Evolutionary conservation across 371 early-diverging fungal species (phyloP).

Genomic region (Batkoa obscura): DNA sequence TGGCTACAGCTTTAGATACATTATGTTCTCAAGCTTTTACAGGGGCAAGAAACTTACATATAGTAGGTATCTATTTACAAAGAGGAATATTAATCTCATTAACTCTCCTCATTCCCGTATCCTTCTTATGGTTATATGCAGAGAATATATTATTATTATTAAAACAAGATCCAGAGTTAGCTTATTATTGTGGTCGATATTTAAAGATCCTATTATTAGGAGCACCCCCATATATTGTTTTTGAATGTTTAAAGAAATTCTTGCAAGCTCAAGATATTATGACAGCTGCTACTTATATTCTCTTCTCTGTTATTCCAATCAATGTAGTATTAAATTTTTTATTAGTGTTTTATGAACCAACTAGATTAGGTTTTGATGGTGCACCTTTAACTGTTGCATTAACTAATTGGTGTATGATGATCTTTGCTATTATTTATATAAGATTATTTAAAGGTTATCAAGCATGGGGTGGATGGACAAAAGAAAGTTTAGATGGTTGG

Average conservation of each 20-base stretch:
- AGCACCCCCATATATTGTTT: conserved; percentile 51
- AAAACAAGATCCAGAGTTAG: conserved; percentile 33
- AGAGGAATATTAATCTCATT: conserved; percentile 54
- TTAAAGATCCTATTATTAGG: conserved; percentile 44
- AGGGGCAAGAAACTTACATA: conserved; percentile 30
- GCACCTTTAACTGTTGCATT: conserved; percentile 60
- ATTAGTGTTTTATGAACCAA: conserved; percentile 44
- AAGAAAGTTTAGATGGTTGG: conserved; percentile 37
- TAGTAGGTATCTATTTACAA: conserved; percentile 64
- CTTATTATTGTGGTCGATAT: conserved; percentile 31
- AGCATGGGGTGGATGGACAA: conserved; percentile 75
- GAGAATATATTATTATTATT: conserved; percentile 24
- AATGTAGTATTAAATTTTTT: conserved; percentile 51
- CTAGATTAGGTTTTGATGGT: conserved; percentile 60
- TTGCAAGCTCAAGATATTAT: conserved; percentile 67
- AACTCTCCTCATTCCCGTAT: conserved; percentile 44
- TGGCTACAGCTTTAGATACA: conserved; percentile 70
- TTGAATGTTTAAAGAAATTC: conserved; percentile 62
- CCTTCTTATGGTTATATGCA: conserved; percentile 52
- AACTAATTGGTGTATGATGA: conserved; percentile 53
- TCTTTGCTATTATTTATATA: conserved; percentile 37
- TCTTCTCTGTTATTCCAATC: conserved; percentile 45
- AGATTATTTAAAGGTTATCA: conserved; percentile 37
- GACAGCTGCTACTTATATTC: conserved; percentile 54
- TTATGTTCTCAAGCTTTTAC: conserved; percentile 76